Evolutionary conservation across 2,329 filamentous ascomycete species (phyloP).

Genomic region (Penicillium digitatum): DNA sequence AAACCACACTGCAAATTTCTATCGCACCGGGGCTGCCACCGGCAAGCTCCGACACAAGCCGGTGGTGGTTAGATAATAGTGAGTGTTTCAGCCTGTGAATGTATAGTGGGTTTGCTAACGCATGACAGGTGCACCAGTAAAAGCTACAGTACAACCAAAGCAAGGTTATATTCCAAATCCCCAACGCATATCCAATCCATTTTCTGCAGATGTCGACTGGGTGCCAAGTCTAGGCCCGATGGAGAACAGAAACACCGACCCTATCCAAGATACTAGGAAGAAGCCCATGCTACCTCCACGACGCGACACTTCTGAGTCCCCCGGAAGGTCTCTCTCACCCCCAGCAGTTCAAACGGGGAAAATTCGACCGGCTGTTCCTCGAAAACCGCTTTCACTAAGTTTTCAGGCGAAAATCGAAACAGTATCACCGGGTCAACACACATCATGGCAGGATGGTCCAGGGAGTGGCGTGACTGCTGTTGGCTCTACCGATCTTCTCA

Average conservation of each 20-base stretch:
- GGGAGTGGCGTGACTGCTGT: background rate
- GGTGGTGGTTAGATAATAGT: constrained; percentile 64
- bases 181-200: constrained; percentile 75
- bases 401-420: constrained; percentile 13
- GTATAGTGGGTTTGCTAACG: constrained; percentile 3
- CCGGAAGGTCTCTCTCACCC: background rate
- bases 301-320: constrained; percentile 5
- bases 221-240: constrained; percentile 42
- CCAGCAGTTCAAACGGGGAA: constrained; percentile 16
- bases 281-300: constrained; percentile 28
- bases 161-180: constrained; percentile 65
- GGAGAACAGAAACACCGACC: constrained; percentile 9
- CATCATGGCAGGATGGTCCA: background rate
- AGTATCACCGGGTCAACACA: background rate
- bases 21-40: constrained; percentile 71
- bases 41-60: constrained; percentile 58
- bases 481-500: constrained; percentile 23
- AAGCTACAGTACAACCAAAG: constrained; percentile 64
- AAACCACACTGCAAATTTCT: constrained; percentile 74
- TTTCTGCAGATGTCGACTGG: constrained; percentile 73
- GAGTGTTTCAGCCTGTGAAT: constrained; percentile 21
- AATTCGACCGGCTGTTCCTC: constrained; percentile 56
- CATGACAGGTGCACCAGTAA: constrained; percentile 62
- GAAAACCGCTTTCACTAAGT: constrained; percentile 53
- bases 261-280: constrained; percentile 13